Evolutionary conservation across 192 early-diverging fungal species (phyloP).

Genomic region (Linnemannia hyalina): DNA sequence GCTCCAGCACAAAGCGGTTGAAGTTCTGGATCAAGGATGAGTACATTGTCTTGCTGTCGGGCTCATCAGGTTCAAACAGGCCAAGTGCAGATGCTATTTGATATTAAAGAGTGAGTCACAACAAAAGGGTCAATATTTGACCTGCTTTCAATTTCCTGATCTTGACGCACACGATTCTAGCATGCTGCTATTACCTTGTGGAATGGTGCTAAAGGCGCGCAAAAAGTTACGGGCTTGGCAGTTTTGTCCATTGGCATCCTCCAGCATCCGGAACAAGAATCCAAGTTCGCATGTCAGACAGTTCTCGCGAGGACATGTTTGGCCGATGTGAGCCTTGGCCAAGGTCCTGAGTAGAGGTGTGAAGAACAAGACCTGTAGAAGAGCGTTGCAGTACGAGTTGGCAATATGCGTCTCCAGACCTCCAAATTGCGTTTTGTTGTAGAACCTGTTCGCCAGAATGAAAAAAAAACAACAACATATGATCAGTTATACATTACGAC

Average conservation of each 20-base stretch:
- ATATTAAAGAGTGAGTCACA: neutral
- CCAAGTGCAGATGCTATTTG: slow-evolving; percentile 81
- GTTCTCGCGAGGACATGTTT: slow-evolving; percentile 75
- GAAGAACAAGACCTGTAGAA: slow-evolving; percentile 90
- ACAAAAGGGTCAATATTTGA: neutral
- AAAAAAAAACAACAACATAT: neutral
- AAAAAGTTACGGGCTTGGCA: slow-evolving; percentile 97
- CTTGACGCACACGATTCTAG: too few relatives aligned
- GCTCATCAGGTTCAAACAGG: slow-evolving; percentile 88
- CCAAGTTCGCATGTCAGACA: slow-evolving; percentile 95
- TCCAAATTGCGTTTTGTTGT: slow-evolving; percentile 88
- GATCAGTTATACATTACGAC: neutral
- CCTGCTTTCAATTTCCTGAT: neutral
- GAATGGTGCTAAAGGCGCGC: slow-evolving; percentile 83
- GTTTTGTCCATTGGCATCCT: slow-evolving; percentile 89
- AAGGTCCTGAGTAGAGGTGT: slow-evolving; percentile 73
- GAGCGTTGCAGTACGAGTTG: slow-evolving; percentile 92
- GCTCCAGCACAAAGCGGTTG: slow-evolving; percentile 92
- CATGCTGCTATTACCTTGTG: slow-evolving; percentile 71
- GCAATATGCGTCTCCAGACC: slow-evolving; percentile 93
- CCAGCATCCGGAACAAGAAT: slow-evolving; percentile 93
- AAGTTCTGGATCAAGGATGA: slow-evolving; percentile 87
- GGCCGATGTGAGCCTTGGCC: slow-evolving; percentile 79
- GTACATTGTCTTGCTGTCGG: slow-evolving; percentile 70
- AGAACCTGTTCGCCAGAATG: slow-evolving; percentile 65